Conservation (phyloP, 208 protist genomes). For the Crithidia thermophila region DNA sequence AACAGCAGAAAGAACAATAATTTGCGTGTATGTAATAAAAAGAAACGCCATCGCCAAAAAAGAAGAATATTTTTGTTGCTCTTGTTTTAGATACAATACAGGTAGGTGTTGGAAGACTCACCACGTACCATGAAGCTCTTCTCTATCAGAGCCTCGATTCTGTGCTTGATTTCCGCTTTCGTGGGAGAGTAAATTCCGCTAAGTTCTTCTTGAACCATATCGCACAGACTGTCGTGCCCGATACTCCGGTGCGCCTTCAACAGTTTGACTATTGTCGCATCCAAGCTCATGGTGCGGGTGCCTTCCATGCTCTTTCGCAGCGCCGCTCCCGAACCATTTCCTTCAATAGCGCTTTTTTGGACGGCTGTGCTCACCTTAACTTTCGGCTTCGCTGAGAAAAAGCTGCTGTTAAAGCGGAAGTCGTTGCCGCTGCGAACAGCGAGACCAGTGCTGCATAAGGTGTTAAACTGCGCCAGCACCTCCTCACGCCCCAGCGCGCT, state of each 20-base stretch:
- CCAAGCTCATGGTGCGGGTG: slow-evolving; percentile 44
- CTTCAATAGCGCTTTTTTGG: slow-evolving; percentile 25
- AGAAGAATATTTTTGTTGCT: too few species aligned
- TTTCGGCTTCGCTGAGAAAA: slow-evolving; percentile 32
- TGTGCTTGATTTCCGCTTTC: slow-evolving; percentile 57
- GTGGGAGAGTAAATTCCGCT: slow-evolving; percentile 40
- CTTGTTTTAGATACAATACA: slow-evolving; percentile 27
- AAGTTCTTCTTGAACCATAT: slow-evolving; percentile 32
- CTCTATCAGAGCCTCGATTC: slow-evolving; percentile 67
- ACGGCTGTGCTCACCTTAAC: slow-evolving; percentile 29
- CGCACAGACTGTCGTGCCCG: slow-evolving; percentile 56
- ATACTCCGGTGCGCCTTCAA: slow-evolving; percentile 68
- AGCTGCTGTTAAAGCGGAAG: slow-evolving; percentile 47
- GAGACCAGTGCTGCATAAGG: slow-evolving; percentile 38
- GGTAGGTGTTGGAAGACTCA: slow-evolving; percentile 28
- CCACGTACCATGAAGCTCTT: slow-evolving; percentile 65
- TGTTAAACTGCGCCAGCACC: slow-evolving; percentile 39
- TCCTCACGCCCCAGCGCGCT: slow-evolving; percentile 34
- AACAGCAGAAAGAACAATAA: too few species aligned
- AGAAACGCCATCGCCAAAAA: too few species aligned
- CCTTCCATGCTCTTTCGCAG: slow-evolving; percentile 25
- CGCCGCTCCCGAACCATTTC: not conserved
- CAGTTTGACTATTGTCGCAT: slow-evolving; percentile 67
- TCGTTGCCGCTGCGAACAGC: slow-evolving; percentile 22
- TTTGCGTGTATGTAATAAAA: too few species aligned